These are phyloP conservation scores for Hymenoscyphus occultus DNA, from an alignment of 2,329 filamentous ascomycete genomes.

Conservation along the genomic window DNA sequence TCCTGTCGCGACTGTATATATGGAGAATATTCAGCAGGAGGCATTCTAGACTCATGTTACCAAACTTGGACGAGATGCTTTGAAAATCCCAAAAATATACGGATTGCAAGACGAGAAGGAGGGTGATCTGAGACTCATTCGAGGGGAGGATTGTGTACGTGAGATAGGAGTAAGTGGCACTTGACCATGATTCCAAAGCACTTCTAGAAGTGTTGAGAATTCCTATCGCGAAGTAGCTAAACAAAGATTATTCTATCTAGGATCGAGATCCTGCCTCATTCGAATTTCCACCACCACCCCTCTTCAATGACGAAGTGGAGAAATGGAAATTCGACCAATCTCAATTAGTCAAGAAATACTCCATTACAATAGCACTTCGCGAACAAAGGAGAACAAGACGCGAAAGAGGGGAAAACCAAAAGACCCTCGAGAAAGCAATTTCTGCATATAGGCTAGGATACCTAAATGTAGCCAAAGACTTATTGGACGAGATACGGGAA, in stretches of 20 bases:
- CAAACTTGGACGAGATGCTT: not conserved
- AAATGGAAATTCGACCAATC: not conserved
- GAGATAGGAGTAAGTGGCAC: not conserved
- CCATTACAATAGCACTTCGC: not conserved
- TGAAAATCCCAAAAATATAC: not conserved
- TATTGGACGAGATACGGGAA: too few species aligned
- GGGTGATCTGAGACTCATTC: not conserved
- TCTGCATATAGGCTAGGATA: not conserved
- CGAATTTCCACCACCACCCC: not conserved
- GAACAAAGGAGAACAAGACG: not conserved
- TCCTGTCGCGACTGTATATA: not conserved
- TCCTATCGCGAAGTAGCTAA: not conserved
- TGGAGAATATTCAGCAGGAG: not conserved
- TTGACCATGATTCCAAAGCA: not conserved
- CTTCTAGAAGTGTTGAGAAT: not conserved
- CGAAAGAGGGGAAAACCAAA: not conserved
- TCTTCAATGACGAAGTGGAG: not conserved
- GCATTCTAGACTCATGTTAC: not conserved
- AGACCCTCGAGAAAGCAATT: not conserved
- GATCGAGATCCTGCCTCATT: not conserved
- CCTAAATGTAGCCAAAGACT: too few species aligned
- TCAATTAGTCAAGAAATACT: not conserved
- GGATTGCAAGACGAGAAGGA: not conserved
- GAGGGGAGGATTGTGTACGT: not conserved
- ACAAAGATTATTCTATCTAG: not conserved